Evolutionary conservation across 495 filamentous ascomycete genomes (phyloP).

Genomic region (Astrothelium macrocarpum): DNA sequence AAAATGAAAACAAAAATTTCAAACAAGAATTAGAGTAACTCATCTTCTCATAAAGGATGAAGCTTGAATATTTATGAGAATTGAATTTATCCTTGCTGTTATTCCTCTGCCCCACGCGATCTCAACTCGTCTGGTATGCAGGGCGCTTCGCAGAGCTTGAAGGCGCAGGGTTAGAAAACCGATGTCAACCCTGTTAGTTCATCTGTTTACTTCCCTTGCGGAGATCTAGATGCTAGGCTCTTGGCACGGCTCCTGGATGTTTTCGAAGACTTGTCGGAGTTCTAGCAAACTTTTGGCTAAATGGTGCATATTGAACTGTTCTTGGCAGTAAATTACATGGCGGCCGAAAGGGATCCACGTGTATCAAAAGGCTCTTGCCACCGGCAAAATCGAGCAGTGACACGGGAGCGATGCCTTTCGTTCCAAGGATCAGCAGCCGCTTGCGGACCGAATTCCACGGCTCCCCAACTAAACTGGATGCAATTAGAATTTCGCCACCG

Average conservation of each 20-base stretch:
- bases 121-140: background rate
- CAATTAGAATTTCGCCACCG: background rate
- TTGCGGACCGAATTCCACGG: background rate
- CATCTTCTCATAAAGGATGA: too few species aligned
- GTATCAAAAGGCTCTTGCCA: background rate
- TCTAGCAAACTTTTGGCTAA: background rate
- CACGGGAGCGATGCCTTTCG: slow-evolving; percentile 1
- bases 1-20: too few species aligned
- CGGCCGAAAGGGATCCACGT: background rate
- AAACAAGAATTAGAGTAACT: too few species aligned
- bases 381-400: background rate
- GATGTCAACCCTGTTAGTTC: background rate
- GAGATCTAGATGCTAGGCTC: too few species aligned
- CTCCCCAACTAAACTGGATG: background rate
- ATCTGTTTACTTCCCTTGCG: too few species aligned
- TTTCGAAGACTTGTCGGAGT: background rate
- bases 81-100: background rate
- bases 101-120: background rate
- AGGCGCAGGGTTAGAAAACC: background rate
- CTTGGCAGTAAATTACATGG: background rate
- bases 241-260: too few species aligned
- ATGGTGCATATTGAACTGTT: background rate
- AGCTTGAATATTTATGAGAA: background rate
- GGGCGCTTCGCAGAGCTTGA: background rate
- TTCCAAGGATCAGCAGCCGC: background rate